Evolutionary conservation across 768 basidiomycete species (phyloP).

Genomic region (Amanita brunnescens): DNA sequence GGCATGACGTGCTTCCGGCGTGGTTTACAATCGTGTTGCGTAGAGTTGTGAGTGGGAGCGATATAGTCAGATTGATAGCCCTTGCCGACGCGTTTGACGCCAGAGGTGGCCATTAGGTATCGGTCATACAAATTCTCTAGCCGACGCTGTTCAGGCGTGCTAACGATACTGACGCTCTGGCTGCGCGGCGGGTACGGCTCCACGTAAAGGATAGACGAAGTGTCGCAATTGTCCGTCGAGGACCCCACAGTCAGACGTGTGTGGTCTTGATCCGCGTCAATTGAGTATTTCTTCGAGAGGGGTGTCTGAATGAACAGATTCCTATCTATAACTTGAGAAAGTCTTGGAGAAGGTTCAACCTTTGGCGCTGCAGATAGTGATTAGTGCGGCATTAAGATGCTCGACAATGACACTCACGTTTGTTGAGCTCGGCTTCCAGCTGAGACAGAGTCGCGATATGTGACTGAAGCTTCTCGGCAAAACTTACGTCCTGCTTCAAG

Average conservation of each 20-base stretch:
- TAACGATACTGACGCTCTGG: slow-evolving; percentile 27
- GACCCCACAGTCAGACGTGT: slow-evolving; percentile 19
- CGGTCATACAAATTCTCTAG: slow-evolving; percentile 75
- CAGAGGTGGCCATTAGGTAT: slow-evolving; percentile 74
- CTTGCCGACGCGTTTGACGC: slow-evolving; percentile 71
- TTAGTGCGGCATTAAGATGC: not conserved
- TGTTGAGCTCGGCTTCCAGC: slow-evolving; percentile 57
- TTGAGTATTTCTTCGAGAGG: slow-evolving; percentile 30
- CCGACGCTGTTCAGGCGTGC: slow-evolving; percentile 50
- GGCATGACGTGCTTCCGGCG: slow-evolving; percentile 46
- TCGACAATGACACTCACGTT: slow-evolving; percentile 34
- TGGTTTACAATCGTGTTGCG: slow-evolving; percentile 15
- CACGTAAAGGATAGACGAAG: slow-evolving; percentile 51
- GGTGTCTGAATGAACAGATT: slow-evolving; percentile 58
- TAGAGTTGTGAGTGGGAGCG: slow-evolving; percentile 31
- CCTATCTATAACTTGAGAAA: slow-evolving; percentile 63
- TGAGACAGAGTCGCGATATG: slow-evolving; percentile 61
- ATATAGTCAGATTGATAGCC: slow-evolving; percentile 71
- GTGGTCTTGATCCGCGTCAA: slow-evolving; percentile 14
- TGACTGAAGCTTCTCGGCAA: slow-evolving; percentile 41
- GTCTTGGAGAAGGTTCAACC: slow-evolving; percentile 38
- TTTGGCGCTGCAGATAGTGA: slow-evolving; percentile 22
- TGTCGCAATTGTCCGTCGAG: slow-evolving; percentile 44
- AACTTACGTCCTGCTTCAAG: slow-evolving; percentile 54
- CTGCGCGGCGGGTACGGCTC: slow-evolving; percentile 53